Conservation (phyloP, 345 rosid species). For the Kernera saxatilis region DNA sequence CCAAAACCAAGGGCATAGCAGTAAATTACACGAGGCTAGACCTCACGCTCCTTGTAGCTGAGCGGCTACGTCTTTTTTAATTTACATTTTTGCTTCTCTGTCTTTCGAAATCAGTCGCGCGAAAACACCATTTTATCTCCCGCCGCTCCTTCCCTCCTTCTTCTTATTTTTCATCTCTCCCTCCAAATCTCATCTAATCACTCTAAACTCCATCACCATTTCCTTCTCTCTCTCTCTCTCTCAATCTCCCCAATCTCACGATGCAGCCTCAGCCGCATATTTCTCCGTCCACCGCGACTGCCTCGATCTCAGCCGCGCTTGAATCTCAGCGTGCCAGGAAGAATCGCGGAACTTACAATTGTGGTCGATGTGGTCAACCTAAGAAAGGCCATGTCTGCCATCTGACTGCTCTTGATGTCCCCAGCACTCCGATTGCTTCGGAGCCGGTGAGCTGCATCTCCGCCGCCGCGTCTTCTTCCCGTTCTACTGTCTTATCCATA, state of each 20-base stretch:
- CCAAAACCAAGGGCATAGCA: constrained; percentile 24
- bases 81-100: not conserved
- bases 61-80: constrained; percentile 7
- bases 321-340: constrained; percentile 50
- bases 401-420: constrained; percentile 11
- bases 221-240: not conserved
- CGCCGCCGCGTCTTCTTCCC: constrained; percentile 37
- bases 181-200: constrained; percentile 12
- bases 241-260: not conserved
- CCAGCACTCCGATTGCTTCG: constrained; percentile 25
- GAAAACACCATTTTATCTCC: constrained; percentile 51
- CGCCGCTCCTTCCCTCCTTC: constrained; percentile 46
- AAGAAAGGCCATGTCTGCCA: constrained; percentile 86
- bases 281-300: constrained; percentile 44
- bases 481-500: constrained; percentile 29
- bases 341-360: constrained; percentile 86
- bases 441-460: constrained; percentile 28
- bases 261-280: constrained; percentile 52
- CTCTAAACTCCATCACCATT: not conserved
- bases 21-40: constrained; percentile 17
- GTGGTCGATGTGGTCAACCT: constrained; percentile 96
- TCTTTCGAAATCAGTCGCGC: constrained; percentile 53
- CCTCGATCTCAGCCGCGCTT: constrained; percentile 40
- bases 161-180: not conserved
- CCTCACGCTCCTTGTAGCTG: constrained; percentile 19